These are phyloP conservation scores for Euphorbia lathyris DNA, from an alignment of 345 rosid species.

Conservation along the genomic window DNA sequence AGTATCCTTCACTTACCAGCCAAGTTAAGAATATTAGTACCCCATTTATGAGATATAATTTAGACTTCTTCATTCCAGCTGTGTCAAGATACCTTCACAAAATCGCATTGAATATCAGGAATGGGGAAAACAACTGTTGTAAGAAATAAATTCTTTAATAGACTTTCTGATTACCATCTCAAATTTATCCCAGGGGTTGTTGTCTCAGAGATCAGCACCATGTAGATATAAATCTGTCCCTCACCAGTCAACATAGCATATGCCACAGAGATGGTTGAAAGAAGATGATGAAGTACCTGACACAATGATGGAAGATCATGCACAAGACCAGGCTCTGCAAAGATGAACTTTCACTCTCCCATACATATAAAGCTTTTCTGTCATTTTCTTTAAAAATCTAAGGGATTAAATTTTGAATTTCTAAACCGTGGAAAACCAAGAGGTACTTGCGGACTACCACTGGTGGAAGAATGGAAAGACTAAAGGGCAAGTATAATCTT, in stretches of 20 bases:
- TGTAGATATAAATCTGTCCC: conserved; percentile 75
- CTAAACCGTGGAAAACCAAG: neutral
- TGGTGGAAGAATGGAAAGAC: neutral
- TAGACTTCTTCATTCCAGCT: conserved; percentile 77
- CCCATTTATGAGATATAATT: conserved; percentile 71
- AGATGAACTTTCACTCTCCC: neutral
- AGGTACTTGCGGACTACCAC: neutral
- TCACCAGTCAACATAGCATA: conserved; percentile 76
- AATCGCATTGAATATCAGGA: neutral
- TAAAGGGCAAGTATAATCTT: neutral
- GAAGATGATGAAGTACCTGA: conserved; percentile 75
- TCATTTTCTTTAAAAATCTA: neutral
- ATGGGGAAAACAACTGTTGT: neutral
- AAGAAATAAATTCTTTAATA: neutral
- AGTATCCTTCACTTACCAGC: conserved; percentile 52
- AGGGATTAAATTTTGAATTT: neutral
- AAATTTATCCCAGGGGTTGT: conserved; percentile 85
- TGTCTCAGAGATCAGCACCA: conserved; percentile 81
- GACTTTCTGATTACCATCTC: conserved; percentile 60
- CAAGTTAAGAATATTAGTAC: conserved; percentile 64
- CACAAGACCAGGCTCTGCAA: neutral
- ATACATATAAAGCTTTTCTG: neutral
- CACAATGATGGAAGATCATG: conserved; percentile 1
- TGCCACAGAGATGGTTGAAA: conserved; percentile 61
- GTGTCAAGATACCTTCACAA: conserved; percentile 67